Base-by-base conservation (phyloP, 306 rosid species). In the Prunus dulcis region DNA sequence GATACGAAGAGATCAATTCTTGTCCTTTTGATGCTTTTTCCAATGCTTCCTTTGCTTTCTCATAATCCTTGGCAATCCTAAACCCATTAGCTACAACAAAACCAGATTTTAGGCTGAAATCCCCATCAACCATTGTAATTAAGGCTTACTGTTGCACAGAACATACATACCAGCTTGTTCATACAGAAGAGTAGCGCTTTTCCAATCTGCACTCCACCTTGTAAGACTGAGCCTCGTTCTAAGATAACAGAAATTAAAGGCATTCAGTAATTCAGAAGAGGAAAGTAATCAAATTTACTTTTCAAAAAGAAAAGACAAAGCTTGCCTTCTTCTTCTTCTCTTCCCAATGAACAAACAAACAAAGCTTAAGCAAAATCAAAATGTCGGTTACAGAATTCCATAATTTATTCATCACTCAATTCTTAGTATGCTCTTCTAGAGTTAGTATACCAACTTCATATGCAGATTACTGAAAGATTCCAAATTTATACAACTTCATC, bases 21-120 rank as follows among this genome's bases (percentile, higher is more conserved):
- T 95, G 98, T 84, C 97, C 98, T 87, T 90, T 86, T 0, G 97
- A 95, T 80, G 98, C 98, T 78, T 92, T 95, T 78, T 95, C 98
- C 71, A 65, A 91, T 2, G 97, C 96, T 13, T n/a, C 76, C 83
- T 92, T 95, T 43, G 98, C 97, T 64, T 89, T 92, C 87, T 95
- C 98, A 64, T 79, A 58, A 72, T 90, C 83, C 87, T 86, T 92
- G 83, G 90, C 83, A 67, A 82, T 73, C 79, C 97, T 85, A 84
- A 85, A 95, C 46, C 86, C 96, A 87, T 84, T 94, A 49, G 96
- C 98, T 95, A 79, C 81, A 88, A 82, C 43, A 74, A 56, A 83
- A 82, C 7, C 70, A 69, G 56, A 67, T 22, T 45, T 67, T 75
- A 32, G 69, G 58, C 19, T 72, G 19, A 75, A 45, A n/a, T 22